These are phyloP conservation scores for Bolboschoenus planiculmis DNA, from an alignment of 176 grass and related monocot species.

Conservation along the genomic window DNA sequence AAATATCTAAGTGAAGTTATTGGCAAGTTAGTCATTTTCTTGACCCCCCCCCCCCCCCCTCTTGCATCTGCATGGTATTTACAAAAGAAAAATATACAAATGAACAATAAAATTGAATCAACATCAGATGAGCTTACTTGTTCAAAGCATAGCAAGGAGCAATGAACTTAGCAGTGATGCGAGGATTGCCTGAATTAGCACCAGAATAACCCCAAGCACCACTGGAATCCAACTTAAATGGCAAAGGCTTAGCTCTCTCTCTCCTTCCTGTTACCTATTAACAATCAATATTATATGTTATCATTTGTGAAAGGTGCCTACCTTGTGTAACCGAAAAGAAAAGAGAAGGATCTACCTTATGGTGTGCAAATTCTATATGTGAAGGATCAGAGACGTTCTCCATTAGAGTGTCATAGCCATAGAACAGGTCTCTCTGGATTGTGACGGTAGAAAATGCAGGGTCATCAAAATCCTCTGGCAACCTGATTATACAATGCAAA, in stretches of 20 bases:
- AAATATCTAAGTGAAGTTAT: neutral
- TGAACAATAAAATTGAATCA: neutral
- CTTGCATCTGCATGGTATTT: neutral
- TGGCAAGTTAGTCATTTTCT: neutral
- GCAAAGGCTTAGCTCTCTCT: conserved; percentile 83
- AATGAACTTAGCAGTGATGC: conserved; percentile 67
- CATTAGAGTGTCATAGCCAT: conserved; percentile 95
- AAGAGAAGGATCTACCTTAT: conserved; percentile 49
- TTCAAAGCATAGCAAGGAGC: conserved; percentile 91
- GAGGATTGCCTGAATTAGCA: conserved; percentile 73
- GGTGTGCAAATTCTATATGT: conserved; percentile 96
- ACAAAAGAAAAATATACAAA: neutral
- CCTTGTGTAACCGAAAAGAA: neutral
- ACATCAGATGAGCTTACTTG: conserved; percentile 52
- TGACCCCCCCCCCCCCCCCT: neutral
- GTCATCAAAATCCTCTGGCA: conserved; percentile 80
- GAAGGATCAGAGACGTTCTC: conserved; percentile 97
- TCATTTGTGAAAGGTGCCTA: neutral
- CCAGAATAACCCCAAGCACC: conserved; percentile 90
- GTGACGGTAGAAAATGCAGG: conserved; percentile 82
- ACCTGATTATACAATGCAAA: conserved; percentile 40
- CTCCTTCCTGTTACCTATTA: conserved; percentile 90
- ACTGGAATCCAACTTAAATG: conserved; percentile 94
- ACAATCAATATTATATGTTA: neutral
- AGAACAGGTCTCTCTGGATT: conserved; percentile 87